phyloP scores from a whole-genome alignment of 2,329 filamentous ascomycete genomes.

The Calonectria hawksworthii region DNA sequence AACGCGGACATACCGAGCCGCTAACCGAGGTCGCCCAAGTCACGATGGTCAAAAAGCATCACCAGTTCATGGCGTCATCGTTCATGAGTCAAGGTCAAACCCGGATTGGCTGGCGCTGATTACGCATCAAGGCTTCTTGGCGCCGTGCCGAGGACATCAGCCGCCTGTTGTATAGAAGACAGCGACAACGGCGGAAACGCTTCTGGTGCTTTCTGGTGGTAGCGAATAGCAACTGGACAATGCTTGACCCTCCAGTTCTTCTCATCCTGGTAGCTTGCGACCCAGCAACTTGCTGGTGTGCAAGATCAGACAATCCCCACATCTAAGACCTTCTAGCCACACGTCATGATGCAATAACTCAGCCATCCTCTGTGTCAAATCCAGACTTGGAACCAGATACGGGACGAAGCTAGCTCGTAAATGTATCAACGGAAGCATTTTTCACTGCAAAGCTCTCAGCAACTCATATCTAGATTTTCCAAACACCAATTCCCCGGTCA shows the following conservation, averaged over 20 bases:
- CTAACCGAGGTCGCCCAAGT: not conserved
- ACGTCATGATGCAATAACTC: too few species aligned
- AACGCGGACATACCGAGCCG: not conserved
- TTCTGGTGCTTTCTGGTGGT: not conserved
- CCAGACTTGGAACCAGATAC: too few species aligned
- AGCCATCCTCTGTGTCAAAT: too few species aligned
- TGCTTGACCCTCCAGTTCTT: not conserved
- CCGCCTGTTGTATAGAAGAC: too few species aligned
- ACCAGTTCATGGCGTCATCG: not conserved
- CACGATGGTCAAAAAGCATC: not conserved
- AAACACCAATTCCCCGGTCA: not conserved
- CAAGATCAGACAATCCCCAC: not conserved
- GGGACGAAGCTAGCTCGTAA: too few species aligned
- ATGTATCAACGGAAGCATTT: too few species aligned
- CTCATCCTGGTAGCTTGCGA: not conserved
- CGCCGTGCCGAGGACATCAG: not conserved
- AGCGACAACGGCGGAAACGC: too few species aligned
- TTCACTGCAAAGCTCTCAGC: too few species aligned
- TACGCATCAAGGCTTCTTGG: not conserved
- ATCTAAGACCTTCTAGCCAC: not conserved
- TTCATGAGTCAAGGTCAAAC: not conserved
- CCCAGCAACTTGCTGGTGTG: too few species aligned
- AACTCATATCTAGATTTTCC: too few species aligned
- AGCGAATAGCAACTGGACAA: too few species aligned
- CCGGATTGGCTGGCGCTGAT: not conserved